Evolutionary conservation across 176 grass and related monocot species (phyloP), one percentile per base, ranked within the genome.

Genomic region (Raddia guianensis): DNA sequence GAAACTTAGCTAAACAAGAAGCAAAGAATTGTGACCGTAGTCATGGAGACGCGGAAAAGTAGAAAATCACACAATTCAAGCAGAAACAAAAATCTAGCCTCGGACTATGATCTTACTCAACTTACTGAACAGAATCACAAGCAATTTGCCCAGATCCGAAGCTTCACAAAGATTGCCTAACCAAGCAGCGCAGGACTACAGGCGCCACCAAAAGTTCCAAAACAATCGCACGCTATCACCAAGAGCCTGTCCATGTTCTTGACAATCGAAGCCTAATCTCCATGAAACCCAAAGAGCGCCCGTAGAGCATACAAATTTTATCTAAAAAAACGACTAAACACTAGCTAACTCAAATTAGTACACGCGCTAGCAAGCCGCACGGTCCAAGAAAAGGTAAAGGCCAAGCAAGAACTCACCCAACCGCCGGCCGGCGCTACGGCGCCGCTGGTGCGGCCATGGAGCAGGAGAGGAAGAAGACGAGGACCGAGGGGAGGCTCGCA

Each of bases 121-220:
- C 52, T 43, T 67, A 20, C 51, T 61, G 51, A n/a, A 68, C 9
- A 13, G 53, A 70, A 33, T 51, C 40, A 44, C 71, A 43, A 1
- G 56, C 2, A 18, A 48, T 72, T 73, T 51, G 3, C 15, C 72
- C 59, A 86, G 87, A 81, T 89, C 87, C 72, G 66, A 72, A 77
- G 21, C 70, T 73, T 57, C 21, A 1, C 66, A 32, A 2, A 10
- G 13, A 76, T 52, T 47, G 68, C 20, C 14, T 8, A 46, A 80
- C 13, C 10, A 54, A 84, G 70, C 37, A 80, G 46, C 45, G 77
- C 49, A 16, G 33, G 57, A 60, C 27, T 27, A 27, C 1, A 27
- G 1, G 27, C 27, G 37, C 6, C 58, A 49, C 14, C 32, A 10
- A n/a, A 18, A 15, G 5, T 49, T 42, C 14, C 32, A 10, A n/a